These are phyloP conservation scores for Tolypocladium album DNA, from an alignment of 2,329 filamentous ascomycete species.

Conservation along the genomic window DNA sequence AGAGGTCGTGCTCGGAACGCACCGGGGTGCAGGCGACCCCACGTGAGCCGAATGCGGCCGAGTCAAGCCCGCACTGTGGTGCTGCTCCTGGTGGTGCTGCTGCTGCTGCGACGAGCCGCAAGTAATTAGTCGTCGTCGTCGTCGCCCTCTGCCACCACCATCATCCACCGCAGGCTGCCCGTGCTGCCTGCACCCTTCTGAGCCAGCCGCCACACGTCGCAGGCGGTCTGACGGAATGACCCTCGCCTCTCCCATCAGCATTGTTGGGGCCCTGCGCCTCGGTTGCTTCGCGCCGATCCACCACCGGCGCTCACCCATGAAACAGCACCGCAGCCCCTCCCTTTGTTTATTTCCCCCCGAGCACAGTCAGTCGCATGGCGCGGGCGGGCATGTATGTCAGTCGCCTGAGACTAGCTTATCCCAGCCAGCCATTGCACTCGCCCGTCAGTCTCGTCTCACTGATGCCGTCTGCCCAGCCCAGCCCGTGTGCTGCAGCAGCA, in stretches of 20 bases:
- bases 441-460: not conserved
- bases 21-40: not conserved
- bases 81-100: too few species aligned
- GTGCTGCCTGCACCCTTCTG: not conserved
- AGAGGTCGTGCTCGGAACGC: not conserved
- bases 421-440: not conserved
- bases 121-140: too few species aligned
- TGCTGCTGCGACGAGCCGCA: not conserved
- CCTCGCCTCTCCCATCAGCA: not conserved
- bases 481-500: not conserved
- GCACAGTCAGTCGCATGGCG: not conserved
- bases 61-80: not conserved
- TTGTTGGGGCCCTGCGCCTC: not conserved
- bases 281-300: not conserved
- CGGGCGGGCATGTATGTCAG: not conserved
- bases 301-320: not conserved
- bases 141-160: too few species aligned
- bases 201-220: not conserved
- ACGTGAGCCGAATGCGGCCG: conserved; percentile 1
- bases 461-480: not conserved
- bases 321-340: not conserved
- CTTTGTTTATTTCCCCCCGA: not conserved
- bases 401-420: not conserved
- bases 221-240: not conserved
- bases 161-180: too few species aligned